Conservation (phyloP, 176 grass and related monocot species). For the Saccharum spontaneum region DNA sequence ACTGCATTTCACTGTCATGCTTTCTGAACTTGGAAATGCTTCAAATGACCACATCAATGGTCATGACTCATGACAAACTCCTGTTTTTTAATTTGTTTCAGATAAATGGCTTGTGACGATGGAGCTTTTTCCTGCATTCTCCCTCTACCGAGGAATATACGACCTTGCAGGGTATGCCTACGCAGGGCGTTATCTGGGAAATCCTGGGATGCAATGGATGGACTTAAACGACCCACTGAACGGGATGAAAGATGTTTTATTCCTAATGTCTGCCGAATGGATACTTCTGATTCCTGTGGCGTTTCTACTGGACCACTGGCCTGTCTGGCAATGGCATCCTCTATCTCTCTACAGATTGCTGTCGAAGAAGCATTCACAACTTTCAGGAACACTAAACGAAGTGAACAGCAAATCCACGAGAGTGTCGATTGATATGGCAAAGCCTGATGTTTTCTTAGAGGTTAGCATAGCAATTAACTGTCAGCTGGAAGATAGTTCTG, state of each 20-base stretch:
- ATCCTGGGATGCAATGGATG: constrained; percentile 52
- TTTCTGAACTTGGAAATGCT: constrained; percentile 5
- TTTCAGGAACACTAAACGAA: background rate
- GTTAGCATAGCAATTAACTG: constrained; percentile 34
- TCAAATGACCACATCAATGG: background rate
- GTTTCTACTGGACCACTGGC: constrained; percentile 42
- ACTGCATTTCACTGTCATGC: constrained; percentile 4
- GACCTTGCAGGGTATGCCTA: constrained; percentile 51
- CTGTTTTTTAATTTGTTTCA: constrained; percentile 17
- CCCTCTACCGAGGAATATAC: constrained; percentile 59
- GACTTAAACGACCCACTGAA: constrained; percentile 46
- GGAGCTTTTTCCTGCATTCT: constrained; percentile 64
- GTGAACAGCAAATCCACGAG: constrained; percentile 10
- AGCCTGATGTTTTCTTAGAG: constrained; percentile 59
- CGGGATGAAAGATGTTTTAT: constrained; percentile 62
- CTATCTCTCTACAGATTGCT: constrained; percentile 41
- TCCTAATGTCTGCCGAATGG: constrained; percentile 55
- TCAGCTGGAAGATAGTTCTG: background rate
- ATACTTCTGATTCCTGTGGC: constrained; percentile 41
- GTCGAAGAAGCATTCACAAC: constrained; percentile 38
- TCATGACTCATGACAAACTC: background rate
- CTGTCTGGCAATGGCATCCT: constrained; percentile 27
- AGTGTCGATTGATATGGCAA: constrained; percentile 39
- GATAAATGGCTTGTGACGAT: constrained; percentile 42
- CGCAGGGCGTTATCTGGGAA: constrained; percentile 42